A percentile compares a stretch with the other conserved stretches of the same genome.
Evolutionary conservation across 306 rosid species (phyloP).

Genomic region (Amphicarpaea edgeworthii): DNA sequence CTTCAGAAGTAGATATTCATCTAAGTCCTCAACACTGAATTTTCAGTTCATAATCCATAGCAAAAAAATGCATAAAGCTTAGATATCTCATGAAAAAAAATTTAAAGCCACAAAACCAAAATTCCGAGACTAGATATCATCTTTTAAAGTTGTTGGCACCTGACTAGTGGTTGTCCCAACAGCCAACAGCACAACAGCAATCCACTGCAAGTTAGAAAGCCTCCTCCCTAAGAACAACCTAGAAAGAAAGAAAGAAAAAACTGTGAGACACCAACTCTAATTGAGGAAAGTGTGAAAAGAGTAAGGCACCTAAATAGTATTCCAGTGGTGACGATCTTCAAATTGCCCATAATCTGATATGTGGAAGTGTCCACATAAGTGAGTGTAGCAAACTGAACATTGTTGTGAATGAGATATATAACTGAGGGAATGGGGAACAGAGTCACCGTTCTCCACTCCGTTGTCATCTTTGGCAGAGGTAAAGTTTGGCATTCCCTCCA

Average conservation of each 20-base stretch:
- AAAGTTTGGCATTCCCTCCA: constrained; percentile 77
- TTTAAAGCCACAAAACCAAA: constrained; percentile 5
- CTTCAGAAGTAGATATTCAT: constrained; percentile 3
- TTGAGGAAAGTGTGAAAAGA: constrained; percentile 19
- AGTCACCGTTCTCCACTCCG: constrained; percentile 78
- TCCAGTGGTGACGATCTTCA: constrained; percentile 93
- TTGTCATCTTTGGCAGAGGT: constrained; percentile 80
- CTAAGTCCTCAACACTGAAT: constrained; percentile 5
- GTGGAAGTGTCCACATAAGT: constrained; percentile 93
- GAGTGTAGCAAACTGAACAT: constrained; percentile 92
- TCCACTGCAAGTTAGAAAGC: constrained; percentile 91
- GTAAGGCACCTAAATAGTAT: constrained; percentile 83
- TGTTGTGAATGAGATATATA: constrained; percentile 83
- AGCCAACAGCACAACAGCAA: constrained; percentile 85
- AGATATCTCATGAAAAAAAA: constrained; percentile 12
- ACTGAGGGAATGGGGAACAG: constrained; percentile 85
- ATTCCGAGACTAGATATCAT: no score
- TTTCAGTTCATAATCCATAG: constrained; percentile 14
- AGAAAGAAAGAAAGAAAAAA: constrained; percentile 6
- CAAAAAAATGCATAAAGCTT: not conserved
- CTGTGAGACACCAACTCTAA: constrained; percentile 35
- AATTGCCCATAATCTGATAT: constrained; percentile 96
- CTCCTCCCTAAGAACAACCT: constrained; percentile 84
- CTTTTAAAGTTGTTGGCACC: constrained; percentile 44
- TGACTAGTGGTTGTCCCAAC: constrained; percentile 98